Percentiles rank a stretch among this genome's conserved stretches.
These are phyloP conservation scores for Pseudogymnoascus sp. DNA, from an alignment of 2,329 filamentous ascomycete species.

Conservation along the genomic window DNA sequence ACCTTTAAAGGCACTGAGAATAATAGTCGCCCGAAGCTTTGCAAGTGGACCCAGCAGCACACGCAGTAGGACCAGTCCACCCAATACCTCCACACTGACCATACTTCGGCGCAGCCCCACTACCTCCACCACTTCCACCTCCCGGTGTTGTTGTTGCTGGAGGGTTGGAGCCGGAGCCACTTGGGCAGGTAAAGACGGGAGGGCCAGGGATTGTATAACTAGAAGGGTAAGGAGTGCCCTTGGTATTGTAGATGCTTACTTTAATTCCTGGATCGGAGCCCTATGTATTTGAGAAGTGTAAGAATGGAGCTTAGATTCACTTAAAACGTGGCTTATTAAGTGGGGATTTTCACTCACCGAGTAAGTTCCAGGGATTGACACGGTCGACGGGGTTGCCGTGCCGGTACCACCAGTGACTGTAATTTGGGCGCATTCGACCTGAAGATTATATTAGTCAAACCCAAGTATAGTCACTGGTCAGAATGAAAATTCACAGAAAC, in stretches of 20 bases:
- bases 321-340: neutral
- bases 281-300: neutral
- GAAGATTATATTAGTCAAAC: neutral
- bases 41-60: slow-evolving; percentile 14
- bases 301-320: neutral
- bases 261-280: slow-evolving; percentile 32
- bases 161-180: neutral
- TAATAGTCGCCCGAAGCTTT: slow-evolving; percentile 17
- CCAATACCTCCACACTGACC: neutral
- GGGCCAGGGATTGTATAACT: slow-evolving; percentile 37
- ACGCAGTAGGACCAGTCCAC: slow-evolving; percentile 6
- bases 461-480: neutral
- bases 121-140: neutral
- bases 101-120: slow-evolving; percentile 9
- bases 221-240: slow-evolving; percentile 31
- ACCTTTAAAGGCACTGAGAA: slow-evolving; percentile 16
- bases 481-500: slow-evolving; percentile 17
- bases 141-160: neutral
- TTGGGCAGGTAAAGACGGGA: slow-evolving; percentile 26
- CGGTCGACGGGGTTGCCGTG: slow-evolving; percentile 33
- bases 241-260: slow-evolving; percentile 30
- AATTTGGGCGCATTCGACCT: slow-evolving; percentile 31
- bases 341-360: slow-evolving; percentile 26
- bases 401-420: slow-evolving; percentile 39
- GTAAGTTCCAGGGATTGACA: slow-evolving; percentile 43